Percentiles rank a stretch among this genome's conserved stretches.
Conservation (phyloP, 1,139 yeast genomes). For the Citeromyces hawaiiensis region DNA sequence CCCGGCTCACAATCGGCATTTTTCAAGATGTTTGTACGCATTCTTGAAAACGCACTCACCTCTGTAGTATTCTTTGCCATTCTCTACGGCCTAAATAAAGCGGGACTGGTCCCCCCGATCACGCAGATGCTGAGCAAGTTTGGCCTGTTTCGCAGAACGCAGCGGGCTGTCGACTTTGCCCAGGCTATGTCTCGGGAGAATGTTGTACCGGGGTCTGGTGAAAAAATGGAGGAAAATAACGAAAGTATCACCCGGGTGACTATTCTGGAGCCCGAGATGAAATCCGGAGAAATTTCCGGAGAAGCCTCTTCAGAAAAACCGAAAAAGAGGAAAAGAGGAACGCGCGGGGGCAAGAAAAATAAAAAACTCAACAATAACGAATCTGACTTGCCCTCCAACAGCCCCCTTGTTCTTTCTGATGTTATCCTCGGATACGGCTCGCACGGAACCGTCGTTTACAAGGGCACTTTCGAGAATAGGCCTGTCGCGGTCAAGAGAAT, state of each 20-base stretch:
- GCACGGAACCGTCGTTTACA: conserved; percentile 89
- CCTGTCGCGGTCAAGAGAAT: conserved; percentile 94
- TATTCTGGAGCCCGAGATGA: conserved; percentile 17
- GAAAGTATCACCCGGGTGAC: conserved; percentile 17
- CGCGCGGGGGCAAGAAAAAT: conserved; percentile 67
- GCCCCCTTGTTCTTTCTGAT: conserved; percentile 53
- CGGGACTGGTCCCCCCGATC: conserved; percentile 19
- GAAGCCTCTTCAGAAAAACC: conserved; percentile 9
- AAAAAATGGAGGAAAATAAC: conserved; percentile 6
- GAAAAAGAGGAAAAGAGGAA: conserved; percentile 68
- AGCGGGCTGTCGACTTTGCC: conserved; percentile 16
- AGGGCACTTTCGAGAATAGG: conserved; percentile 81
- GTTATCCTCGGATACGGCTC: conserved; percentile 86
- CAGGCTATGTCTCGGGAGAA: conserved; percentile 13
- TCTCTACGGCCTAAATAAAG: conserved; percentile 12
- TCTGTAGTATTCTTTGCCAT: conserved; percentile 13
- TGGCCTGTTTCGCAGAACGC: conserved; percentile 16
- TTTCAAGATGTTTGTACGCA: conserved; percentile 11
- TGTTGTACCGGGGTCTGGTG: conserved; percentile 7
- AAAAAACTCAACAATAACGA: conserved; percentile 18
- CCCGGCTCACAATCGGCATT: background rate
- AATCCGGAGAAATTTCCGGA: conserved; percentile 3
- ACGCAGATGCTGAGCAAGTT: conserved; percentile 13
- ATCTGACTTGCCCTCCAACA: conserved; percentile 9
- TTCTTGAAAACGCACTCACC: conserved; percentile 23